Evolutionary conservation across 192 early-diverging fungal species (phyloP), one percentile per base, ranked within the genome.

Genomic region (Obelidium mucronatum): DNA sequence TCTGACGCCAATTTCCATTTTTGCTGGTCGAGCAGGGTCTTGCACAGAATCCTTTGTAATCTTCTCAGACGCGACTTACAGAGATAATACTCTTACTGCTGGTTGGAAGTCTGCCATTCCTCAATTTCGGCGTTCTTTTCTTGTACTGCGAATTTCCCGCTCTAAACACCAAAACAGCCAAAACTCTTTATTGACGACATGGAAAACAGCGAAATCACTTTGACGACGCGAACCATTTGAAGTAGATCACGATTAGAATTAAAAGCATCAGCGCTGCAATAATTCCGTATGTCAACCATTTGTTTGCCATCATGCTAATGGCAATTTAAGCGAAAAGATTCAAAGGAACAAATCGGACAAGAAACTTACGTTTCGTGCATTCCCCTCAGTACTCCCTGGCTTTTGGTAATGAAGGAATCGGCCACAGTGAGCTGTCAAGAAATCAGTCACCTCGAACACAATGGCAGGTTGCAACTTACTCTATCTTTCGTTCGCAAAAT

Each of bases 401-500:
- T 86, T 52, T 85, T 87, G 11, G 84, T 69, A 17, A 90, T 84
- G 70, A 81, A 90, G 22, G 84, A 64, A 73, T 90, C 87, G 0
- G 89, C 89, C 17, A 73, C 80, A 31, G 74, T 76, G 22, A 90
- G 76, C 77, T 83, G 44, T 2, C 34, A 28, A 39, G 51, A 0
- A 72, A 28, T 34, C 15, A 19, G 19, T 63, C 1, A 11, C 5
- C 22, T 58, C 22, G 13, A 58, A 51, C 36, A 35, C 13, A 36
- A n/a, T n/a, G n/a, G n/a, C n/a, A n/a, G n/a, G n/a, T n/a, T n/a
- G n/a, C n/a, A 55, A 81, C 85, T 70, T 87, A 95, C 92, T 4
- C 90, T 90, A 85, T 97, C 92, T 72, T 92, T 84, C 30, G 95
- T 94, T 56, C 91, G 82, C 31, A 92, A 76, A 75, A 99, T 95